These are phyloP conservation scores for Globisporangium camurandrum DNA, from an alignment of 352 stramenopile genomes.

Conservation along the genomic window DNA sequence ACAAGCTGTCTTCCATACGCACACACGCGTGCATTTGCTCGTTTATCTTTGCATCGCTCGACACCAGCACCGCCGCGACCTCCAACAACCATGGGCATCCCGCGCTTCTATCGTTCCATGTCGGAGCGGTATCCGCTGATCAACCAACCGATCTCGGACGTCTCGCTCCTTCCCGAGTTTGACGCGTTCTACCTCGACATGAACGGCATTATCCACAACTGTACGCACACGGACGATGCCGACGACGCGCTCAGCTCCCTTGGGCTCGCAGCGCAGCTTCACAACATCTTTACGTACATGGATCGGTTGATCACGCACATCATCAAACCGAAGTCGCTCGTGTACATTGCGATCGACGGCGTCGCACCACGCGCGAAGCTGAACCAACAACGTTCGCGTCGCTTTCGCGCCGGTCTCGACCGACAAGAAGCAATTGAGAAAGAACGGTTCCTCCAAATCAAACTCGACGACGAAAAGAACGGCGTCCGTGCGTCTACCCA, in stretches of 20 bases:
- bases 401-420: slow-evolving; percentile 88
- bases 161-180: slow-evolving; percentile 96
- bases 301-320: slow-evolving; percentile 96
- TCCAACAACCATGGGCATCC: slow-evolving; percentile 75
- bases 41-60: neutral
- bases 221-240: slow-evolving; percentile 91
- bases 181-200: slow-evolving; percentile 99
- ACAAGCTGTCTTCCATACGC: neutral
- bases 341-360: slow-evolving; percentile 99
- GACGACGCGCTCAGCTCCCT: slow-evolving; percentile 80
- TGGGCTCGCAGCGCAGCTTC: slow-evolving; percentile 93
- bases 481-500: slow-evolving; percentile 19
- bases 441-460: slow-evolving; percentile 57
- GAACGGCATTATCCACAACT: slow-evolving; percentile 99
- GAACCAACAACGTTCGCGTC: slow-evolving; percentile 97
- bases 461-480: slow-evolving; percentile 74
- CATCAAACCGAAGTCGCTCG: slow-evolving; percentile 93
- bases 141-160: slow-evolving; percentile 96
- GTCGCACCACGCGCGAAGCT: slow-evolving; percentile 98
- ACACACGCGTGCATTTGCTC: neutral
- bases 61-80: neutral
- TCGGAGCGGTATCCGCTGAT: slow-evolving; percentile 98
- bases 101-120: slow-evolving; percentile 91
- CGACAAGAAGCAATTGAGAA: slow-evolving; percentile 65
- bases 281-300: slow-evolving; percentile 87